Percentiles rank a stretch among this genome's conserved stretches.
phyloP scores from a whole-genome alignment of 441 rosid genomes.

The Melastoma candidum region DNA sequence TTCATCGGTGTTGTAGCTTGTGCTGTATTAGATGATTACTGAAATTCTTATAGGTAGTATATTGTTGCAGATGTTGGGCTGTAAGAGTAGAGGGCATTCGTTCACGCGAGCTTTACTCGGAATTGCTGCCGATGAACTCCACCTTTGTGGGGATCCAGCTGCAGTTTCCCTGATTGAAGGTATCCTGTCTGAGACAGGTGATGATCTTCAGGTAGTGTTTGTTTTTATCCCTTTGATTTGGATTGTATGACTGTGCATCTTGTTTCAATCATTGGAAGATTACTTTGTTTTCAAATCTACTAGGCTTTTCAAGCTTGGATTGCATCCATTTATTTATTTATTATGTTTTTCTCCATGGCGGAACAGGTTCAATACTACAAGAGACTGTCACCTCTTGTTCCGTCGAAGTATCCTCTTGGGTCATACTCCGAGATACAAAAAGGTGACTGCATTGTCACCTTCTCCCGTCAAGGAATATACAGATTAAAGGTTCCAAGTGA shows the following conservation, averaged over 20 bases:
- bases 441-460: conserved; percentile 82
- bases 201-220: conserved; percentile 53
- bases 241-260: too few species aligned
- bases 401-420: conserved; percentile 46
- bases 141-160: conserved; percentile 93
- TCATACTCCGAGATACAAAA: conserved; percentile 53
- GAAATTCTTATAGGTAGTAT: not conserved
- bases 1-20: conserved; percentile 8
- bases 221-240: not conserved
- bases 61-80: conserved; percentile 65
- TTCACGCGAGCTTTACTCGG: conserved; percentile 91
- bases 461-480: conserved; percentile 67
- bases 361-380: conserved; percentile 55
- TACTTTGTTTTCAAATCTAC: too few species aligned
- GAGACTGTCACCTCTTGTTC: conserved; percentile 80
- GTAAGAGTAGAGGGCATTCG: conserved; percentile 74
- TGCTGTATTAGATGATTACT: not conserved
- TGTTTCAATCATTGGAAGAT: too few species aligned
- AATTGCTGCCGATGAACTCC: conserved; percentile 75
- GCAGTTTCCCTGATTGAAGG: conserved; percentile 74
- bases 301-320: too few species aligned
- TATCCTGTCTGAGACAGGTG: conserved; percentile 70
- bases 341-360: conserved; percentile 12
- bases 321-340: conserved; percentile 2
- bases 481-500: conserved; percentile 45